Conservation (phyloP, 768 basidiomycete genomes). For the Hydnomerulius pinastri region DNA sequence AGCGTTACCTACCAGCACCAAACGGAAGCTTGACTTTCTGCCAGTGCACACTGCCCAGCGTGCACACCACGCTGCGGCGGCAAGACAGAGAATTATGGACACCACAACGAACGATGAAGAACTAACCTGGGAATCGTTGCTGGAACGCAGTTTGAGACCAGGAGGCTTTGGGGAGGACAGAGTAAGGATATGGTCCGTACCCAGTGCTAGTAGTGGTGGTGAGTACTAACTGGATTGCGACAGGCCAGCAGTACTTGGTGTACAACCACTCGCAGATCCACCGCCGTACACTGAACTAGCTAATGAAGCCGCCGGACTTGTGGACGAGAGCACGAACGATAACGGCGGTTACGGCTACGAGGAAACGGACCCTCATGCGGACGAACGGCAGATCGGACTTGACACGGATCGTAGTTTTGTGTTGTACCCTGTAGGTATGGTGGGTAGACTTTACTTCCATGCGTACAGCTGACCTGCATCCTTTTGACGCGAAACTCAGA, state of each 20-base stretch:
- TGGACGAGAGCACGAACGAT: background rate
- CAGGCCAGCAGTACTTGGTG: constrained; percentile 33
- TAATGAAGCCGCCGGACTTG: constrained; percentile 3
- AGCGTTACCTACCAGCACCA: too few relatives aligned
- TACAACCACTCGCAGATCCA: constrained; percentile 43
- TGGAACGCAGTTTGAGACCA: constrained; percentile 49
- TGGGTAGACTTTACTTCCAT: constrained; percentile 3
- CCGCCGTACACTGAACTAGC: constrained; percentile 28
- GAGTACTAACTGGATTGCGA: constrained; percentile 20
- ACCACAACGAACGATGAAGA: constrained; percentile 18
- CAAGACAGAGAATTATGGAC: constrained; percentile 21
- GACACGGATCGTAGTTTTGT: constrained; percentile 95
- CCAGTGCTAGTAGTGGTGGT: constrained; percentile 1
- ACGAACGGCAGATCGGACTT: constrained; percentile 85
- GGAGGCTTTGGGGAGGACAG: constrained; percentile 67
- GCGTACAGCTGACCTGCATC: constrained; percentile 10
- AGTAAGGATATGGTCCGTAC: constrained; percentile 54
- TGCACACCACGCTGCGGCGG: background rate
- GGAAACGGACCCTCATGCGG: constrained; percentile 48
- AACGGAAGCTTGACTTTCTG: too few relatives aligned
- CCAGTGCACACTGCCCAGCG: too few relatives aligned
- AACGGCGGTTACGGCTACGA: background rate
- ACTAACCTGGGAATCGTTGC: constrained; percentile 48
- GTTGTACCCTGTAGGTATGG: constrained; percentile 83
- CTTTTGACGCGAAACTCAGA: constrained; percentile 21